These are phyloP conservation scores for Melampsora americana DNA, from an alignment of 1,284 basidiomycete genomes.

Conservation along the genomic window DNA sequence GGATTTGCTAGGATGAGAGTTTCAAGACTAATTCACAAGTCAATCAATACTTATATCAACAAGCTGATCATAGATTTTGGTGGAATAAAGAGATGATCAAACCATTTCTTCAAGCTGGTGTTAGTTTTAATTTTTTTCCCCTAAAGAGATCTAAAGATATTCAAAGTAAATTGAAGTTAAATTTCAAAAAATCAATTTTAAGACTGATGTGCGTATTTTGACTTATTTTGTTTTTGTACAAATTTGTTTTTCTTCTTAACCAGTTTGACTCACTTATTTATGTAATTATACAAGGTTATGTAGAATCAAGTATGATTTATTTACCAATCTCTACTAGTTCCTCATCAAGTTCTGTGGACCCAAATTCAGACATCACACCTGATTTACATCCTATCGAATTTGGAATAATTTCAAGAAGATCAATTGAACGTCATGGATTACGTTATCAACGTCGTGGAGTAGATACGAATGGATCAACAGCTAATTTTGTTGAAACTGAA, in stretches of 20 bases:
- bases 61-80: slow-evolving; percentile 31
- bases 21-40: not conserved
- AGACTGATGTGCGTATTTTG: not conserved
- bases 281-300: slow-evolving; percentile 41
- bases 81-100: slow-evolving; percentile 34
- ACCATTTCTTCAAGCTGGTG: slow-evolving; percentile 37
- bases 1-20: not conserved
- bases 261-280: slow-evolving; percentile 28
- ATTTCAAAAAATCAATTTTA: too few relatives aligned
- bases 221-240: not conserved
- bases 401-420: slow-evolving; percentile 58
- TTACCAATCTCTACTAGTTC: not conserved
- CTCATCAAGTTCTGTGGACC: not conserved
- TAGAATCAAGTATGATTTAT: slow-evolving; percentile 25
- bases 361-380: not conserved
- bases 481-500: slow-evolving; percentile 62
- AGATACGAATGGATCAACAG: slow-evolving; percentile 59
- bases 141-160: too few relatives aligned
- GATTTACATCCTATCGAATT: slow-evolving; percentile 53
- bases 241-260: not conserved
- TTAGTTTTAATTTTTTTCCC: slow-evolving; percentile 5
- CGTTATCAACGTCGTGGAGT: slow-evolving; percentile 60
- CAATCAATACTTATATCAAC: slow-evolving; percentile 6
- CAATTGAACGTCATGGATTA: slow-evolving; percentile 59
- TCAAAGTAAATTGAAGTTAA: too few relatives aligned